Conservation (phyloP, 306 rosid species). For the Lotus japonicus region DNA sequence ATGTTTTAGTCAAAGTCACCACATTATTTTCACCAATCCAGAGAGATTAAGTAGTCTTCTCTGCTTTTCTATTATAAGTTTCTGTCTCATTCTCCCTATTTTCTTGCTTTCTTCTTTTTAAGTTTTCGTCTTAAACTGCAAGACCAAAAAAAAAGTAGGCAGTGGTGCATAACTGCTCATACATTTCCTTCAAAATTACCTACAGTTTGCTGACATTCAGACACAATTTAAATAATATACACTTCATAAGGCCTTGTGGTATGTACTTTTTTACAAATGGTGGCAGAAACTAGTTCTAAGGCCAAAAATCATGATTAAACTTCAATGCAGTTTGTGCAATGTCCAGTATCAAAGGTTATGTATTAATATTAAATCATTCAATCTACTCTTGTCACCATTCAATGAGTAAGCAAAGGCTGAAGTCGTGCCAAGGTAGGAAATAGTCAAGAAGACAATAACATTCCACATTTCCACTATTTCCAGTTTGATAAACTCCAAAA, state of each 20-base stretch:
- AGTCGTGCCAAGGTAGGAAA: neutral
- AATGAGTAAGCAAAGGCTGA: neutral
- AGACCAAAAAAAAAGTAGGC: neutral
- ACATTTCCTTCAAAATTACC: neutral
- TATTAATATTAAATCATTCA: neutral
- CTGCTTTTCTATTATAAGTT: neutral
- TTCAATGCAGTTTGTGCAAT: neutral
- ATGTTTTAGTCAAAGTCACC: neutral
- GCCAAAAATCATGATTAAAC: neutral
- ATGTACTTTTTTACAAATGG: no score
- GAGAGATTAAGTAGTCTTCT: neutral
- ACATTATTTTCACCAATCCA: neutral
- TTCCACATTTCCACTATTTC: neutral
- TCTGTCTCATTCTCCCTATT: neutral
- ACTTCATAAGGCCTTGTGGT: neutral
- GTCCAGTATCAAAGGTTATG: neutral
- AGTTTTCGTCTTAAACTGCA: neutral
- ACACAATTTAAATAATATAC: neutral
- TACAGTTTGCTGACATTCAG: neutral
- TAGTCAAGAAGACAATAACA: neutral
- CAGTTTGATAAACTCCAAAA: constrained; percentile 15
- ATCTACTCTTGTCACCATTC: neutral
- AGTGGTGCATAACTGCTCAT: neutral
- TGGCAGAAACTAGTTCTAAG: no score
- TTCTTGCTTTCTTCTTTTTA: neutral